Evolutionary conservation across 1,284 basidiomycete genomes (phyloP).

Genomic region (Moesziomyces antarcticus): DNA sequence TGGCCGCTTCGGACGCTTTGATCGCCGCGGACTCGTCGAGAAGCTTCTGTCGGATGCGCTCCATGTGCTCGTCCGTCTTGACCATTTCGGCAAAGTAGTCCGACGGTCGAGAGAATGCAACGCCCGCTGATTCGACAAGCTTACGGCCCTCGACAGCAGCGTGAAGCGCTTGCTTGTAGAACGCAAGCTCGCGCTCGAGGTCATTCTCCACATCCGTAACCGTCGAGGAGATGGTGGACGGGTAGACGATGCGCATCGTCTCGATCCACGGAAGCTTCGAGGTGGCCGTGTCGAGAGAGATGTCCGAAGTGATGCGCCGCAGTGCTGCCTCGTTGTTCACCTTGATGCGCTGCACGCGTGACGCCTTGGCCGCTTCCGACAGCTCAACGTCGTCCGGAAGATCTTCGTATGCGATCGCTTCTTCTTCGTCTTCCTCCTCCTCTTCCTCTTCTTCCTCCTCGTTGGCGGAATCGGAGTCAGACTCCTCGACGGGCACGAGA

Average conservation of each 20-base stretch:
- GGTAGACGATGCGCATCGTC: slow-evolving; percentile 59
- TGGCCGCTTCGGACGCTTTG: slow-evolving; percentile 90
- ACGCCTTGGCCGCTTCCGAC: slow-evolving; percentile 51
- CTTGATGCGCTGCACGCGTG: slow-evolving; percentile 58
- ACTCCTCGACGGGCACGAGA: slow-evolving; percentile 44
- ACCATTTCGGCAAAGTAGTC: slow-evolving; percentile 99
- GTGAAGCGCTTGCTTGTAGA: slow-evolving; percentile 96
- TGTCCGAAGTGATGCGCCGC: slow-evolving; percentile 52
- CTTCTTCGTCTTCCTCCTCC: slow-evolving; percentile 35
- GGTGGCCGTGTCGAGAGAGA: slow-evolving; percentile 55
- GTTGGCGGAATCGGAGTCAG: slow-evolving; percentile 51
- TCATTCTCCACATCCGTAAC: slow-evolving; percentile 80
- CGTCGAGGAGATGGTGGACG: slow-evolving; percentile 67
- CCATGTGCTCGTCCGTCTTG: slow-evolving; percentile 97
- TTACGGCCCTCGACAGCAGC: slow-evolving; percentile 79
- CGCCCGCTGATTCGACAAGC: slow-evolving; percentile 78
- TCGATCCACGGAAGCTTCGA: slow-evolving; percentile 64
- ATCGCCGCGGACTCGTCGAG: slow-evolving; percentile 89
- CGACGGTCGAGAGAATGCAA: slow-evolving; percentile 89
- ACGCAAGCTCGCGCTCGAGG: slow-evolving; percentile 90
- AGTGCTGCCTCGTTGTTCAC: slow-evolving; percentile 63
- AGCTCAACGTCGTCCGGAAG: slow-evolving; percentile 56
- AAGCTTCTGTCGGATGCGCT: slow-evolving; percentile 88
- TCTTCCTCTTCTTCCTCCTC: slow-evolving; percentile 47
- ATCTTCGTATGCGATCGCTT: slow-evolving; percentile 48